Conservation (phyloP, 2,329 filamentous ascomycete genomes). For the Aspergillus carbonarius region DNA sequence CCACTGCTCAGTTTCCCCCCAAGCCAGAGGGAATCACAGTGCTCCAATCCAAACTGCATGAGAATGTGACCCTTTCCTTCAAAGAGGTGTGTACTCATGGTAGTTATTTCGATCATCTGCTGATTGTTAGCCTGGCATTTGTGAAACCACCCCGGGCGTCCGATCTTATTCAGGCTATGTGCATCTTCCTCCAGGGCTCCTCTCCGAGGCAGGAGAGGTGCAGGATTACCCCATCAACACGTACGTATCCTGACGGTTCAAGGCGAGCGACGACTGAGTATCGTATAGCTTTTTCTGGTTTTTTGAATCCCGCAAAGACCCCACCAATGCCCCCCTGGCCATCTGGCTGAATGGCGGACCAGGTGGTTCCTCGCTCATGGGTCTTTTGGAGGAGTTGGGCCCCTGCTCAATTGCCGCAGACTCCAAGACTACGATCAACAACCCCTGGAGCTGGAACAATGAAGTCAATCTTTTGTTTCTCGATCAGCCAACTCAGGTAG, state of each 20-base stretch:
- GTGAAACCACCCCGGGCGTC: slow-evolving; percentile 2
- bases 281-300: slow-evolving; percentile 41
- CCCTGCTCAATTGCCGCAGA: slow-evolving; percentile 34
- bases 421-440: neutral
- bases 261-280: neutral
- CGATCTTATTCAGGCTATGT: slow-evolving; percentile 2
- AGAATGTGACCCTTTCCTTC: neutral
- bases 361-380: slow-evolving; percentile 53
- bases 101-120: too few relatives aligned
- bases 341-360: slow-evolving; percentile 57
- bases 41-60: slow-evolving; percentile 1
- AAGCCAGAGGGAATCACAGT: neutral
- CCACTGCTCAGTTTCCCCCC: neutral
- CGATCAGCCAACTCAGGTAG: slow-evolving; percentile 2
- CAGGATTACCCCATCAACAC: slow-evolving; percentile 8
- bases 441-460: slow-evolving; percentile 7
- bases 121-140: neutral
- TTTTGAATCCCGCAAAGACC: slow-evolving; percentile 43
- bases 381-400: slow-evolving; percentile 53
- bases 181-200: neutral
- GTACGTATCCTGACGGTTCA: neutral
- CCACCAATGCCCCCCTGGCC: slow-evolving; percentile 49
- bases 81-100: neutral
- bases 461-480: slow-evolving; percentile 3
- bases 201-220: neutral